phyloP scores from a whole-genome alignment of 495 filamentous ascomycete genomes.

The Achaetomiella virescens region DNA sequence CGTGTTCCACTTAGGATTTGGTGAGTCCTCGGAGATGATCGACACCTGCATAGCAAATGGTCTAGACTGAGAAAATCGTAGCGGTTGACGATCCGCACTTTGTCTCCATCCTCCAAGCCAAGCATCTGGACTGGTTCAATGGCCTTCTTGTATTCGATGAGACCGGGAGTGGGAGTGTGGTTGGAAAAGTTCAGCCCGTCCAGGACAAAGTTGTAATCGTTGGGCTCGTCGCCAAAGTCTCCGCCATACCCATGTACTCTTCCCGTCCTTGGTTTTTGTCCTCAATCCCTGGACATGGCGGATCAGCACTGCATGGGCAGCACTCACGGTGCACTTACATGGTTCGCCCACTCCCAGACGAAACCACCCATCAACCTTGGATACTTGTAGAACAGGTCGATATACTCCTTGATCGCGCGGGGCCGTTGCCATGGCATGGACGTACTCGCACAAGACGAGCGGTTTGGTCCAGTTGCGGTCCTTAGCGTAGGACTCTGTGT shows the following conservation, averaged over 20 bases:
- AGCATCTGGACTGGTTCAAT: conserved; percentile 55
- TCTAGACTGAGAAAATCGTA: conserved; percentile 50
- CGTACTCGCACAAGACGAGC: conserved; percentile 63
- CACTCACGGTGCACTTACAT: conserved; percentile 30
- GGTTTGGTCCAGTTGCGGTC: conserved; percentile 46
- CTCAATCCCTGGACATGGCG: conserved; percentile 41
- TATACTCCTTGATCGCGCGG: conserved; percentile 60
- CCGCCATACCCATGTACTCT: conserved; percentile 65
- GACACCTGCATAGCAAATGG: conserved; percentile 42
- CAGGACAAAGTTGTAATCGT: conserved; percentile 63
- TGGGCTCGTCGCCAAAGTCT: conserved; percentile 64
- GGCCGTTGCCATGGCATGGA: conserved; percentile 71
- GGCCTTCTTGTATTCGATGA: conserved; percentile 58
- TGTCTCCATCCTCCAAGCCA: conserved; percentile 19
- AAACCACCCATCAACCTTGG: conserved; percentile 63
- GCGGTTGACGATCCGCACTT: conserved; percentile 45
- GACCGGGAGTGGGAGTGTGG: conserved; percentile 54
- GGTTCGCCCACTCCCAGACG: conserved; percentile 75
- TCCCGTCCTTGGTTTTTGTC: conserved; percentile 48
- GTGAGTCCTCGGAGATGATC: conserved; percentile 34
- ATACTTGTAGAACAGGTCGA: conserved; percentile 59
- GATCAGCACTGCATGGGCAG: neutral
- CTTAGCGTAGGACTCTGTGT: conserved; percentile 38
- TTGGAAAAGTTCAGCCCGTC: conserved; percentile 58
- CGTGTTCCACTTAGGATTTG: conserved; percentile 15